Evolutionary conservation across 768 basidiomycete species (phyloP), one percentile per base, ranked within the genome.

Genomic region (Megacollybia marginata): DNA sequence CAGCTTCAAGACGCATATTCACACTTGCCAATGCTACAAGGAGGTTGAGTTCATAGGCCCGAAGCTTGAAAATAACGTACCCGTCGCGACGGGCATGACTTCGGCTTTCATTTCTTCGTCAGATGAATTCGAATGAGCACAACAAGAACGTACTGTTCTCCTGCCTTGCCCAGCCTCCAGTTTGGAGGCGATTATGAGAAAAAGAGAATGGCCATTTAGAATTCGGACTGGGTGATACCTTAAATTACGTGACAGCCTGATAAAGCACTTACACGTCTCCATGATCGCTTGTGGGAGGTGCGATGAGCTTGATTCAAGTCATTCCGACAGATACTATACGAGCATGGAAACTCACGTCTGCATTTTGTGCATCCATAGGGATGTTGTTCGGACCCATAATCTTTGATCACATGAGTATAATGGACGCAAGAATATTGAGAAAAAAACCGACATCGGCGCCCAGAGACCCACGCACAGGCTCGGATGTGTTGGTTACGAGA

Each of bases 101-200:
- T 62, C 62, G 47, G 68, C 78, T 79, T n/a, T 55, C 23, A 28
- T 28, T 28, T 28, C 2, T 28, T 28, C 23, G 23, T 28, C 6
- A 28, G 2, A 47, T 9, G 15, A 35, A 20, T 20, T 33, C 23
- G 42, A 23, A 9, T 18, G 7, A 38, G 12, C 12, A 33, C 9
- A 47, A 44, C 33, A 12, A 44, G 18, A 1, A 28, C 19, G 47
- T 69, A 76, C 77, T 57, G 48, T 79, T 79, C 60, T 80, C 68
- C 55, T 80, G 71, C 38, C 80, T 69, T 23, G 78, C 76, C 80
- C 80, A 83, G 1, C 80, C 80, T 11, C 80, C 80, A 0, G 70
- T 71, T 51, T 74, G 73, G 13, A 83, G 59, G n/a, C 77, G 72
- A 53, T 78, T 80, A 56, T 74, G 74, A 48, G 77, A 79, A 38